Percentiles rank a stretch among this genome's conserved stretches.
These are phyloP conservation scores for Rhodotorula sp. DNA, from an alignment of 1,284 basidiomycete species.

Conservation along the genomic window DNA sequence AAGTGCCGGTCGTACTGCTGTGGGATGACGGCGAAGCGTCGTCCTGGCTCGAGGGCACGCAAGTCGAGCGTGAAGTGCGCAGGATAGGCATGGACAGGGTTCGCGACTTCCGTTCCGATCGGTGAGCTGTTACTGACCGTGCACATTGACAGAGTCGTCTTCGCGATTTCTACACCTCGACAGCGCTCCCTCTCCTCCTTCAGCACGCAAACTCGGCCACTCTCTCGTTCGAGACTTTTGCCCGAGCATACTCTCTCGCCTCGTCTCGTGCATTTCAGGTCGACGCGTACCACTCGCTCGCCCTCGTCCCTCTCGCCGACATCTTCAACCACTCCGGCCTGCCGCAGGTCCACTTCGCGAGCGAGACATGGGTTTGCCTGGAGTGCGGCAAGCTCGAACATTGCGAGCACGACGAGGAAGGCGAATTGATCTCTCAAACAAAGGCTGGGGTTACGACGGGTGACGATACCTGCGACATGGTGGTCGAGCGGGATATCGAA, in stretches of 20 bases:
- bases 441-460: conserved; percentile 1
- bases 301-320: conserved; percentile 87
- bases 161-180: background rate
- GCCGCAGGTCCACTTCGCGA: conserved; percentile 69
- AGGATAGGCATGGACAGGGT: conserved; percentile 43
- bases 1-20: conserved; percentile 45
- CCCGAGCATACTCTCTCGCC: conserved; percentile 72
- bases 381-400: conserved; percentile 69
- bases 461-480: conserved; percentile 48
- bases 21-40: conserved; percentile 46
- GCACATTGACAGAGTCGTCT: background rate
- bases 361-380: conserved; percentile 70
- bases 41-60: conserved; percentile 47
- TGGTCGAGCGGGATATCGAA: conserved; percentile 42
- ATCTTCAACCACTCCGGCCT: conserved; percentile 77
- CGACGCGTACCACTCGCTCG: conserved; percentile 73
- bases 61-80: conserved; percentile 46
- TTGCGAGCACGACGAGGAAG: conserved; percentile 65
- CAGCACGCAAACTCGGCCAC: conserved; percentile 12
- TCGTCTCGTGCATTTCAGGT: conserved; percentile 83
- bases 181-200: conserved; percentile 40
- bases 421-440: background rate
- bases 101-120: conserved; percentile 18
- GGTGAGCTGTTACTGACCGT: background rate
- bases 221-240: conserved; percentile 58